Percentiles rank a stretch among this genome's conserved stretches.
Conservation (phyloP, 768 basidiomycete species). For the Boletales sp. region DNA sequence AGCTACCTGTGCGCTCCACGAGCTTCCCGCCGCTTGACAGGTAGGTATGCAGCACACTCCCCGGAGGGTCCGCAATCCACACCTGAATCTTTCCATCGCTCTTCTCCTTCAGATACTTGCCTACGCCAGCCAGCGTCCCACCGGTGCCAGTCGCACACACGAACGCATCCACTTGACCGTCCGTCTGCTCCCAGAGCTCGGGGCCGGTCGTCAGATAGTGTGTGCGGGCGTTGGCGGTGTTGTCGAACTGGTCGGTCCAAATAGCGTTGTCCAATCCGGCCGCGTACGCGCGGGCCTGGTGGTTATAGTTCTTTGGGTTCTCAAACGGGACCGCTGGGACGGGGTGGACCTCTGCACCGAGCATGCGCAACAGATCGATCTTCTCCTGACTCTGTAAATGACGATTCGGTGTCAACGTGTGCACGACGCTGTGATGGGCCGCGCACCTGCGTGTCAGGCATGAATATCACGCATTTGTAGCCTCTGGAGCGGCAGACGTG, state of each 20-base stretch:
- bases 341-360: slow-evolving; percentile 94
- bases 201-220: slow-evolving; percentile 93
- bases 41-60: slow-evolving; percentile 85
- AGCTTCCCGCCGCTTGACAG: slow-evolving; percentile 76
- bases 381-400: slow-evolving; percentile 85
- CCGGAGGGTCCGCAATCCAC: slow-evolving; percentile 97
- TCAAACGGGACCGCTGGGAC: slow-evolving; percentile 97
- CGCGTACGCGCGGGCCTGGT: slow-evolving; percentile 91
- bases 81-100: slow-evolving; percentile 75
- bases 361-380: slow-evolving; percentile 94
- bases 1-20: slow-evolving; percentile 74
- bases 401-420: background rate
- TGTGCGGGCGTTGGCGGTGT: slow-evolving; percentile 82
- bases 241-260: slow-evolving; percentile 99
- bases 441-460: slow-evolving; percentile 87
- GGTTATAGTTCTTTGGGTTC: slow-evolving; percentile 95
- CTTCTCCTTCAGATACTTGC: slow-evolving; percentile 80
- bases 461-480: slow-evolving; percentile 98
- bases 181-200: slow-evolving; percentile 91
- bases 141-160: slow-evolving; percentile 94
- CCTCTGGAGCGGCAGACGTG: slow-evolving; percentile 91
- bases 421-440: background rate
- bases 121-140: slow-evolving; percentile 89
- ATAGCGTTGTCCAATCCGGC: slow-evolving; percentile 70
- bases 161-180: slow-evolving; percentile 82